Percentiles rank a stretch among this genome's conserved stretches.
Conservation (phyloP, 306 rosid species). For the Inga leiocalycina region DNA sequence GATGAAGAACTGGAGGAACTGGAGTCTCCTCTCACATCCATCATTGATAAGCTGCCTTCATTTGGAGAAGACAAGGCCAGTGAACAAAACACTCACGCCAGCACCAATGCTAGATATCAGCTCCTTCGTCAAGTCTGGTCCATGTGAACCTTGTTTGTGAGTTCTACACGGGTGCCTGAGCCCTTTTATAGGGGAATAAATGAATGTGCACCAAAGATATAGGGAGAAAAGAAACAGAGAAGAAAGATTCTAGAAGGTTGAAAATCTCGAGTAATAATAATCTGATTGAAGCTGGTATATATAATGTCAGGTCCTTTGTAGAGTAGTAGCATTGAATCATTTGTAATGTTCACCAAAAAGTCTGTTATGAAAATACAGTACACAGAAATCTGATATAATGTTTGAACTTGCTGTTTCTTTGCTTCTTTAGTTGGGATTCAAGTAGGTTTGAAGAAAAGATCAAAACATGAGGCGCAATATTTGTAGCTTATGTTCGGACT, state of each 20-base stretch:
- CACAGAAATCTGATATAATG: constrained; percentile 17
- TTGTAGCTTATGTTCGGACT: not conserved
- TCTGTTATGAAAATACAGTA: not conserved
- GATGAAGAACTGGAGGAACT: constrained; percentile 95
- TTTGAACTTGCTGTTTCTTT: not conserved
- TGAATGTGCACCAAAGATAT: constrained; percentile 14
- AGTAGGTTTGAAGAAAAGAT: not conserved
- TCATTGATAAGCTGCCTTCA: constrained; percentile 62
- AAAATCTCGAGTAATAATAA: constrained; percentile 18
- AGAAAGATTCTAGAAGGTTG: constrained; percentile 15
- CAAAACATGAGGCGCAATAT: not conserved
- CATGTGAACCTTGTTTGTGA: constrained; percentile 38
- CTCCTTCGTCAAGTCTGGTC: constrained; percentile 97
- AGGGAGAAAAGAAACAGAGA: not conserved
- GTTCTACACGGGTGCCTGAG: constrained; percentile 23
- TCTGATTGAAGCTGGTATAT: constrained; percentile 27
- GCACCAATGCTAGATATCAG: constrained; percentile 71
- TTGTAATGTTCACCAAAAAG: constrained; percentile 6
- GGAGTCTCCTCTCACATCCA: constrained; percentile 70
- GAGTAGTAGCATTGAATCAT: constrained; percentile 20
- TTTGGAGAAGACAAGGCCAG: constrained; percentile 54
- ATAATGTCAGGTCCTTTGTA: constrained; percentile 22
- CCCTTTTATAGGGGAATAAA: constrained; percentile 22
- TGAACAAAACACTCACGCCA: constrained; percentile 34
- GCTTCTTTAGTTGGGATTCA: not conserved